phyloP scores from a whole-genome alignment of 805 yeast genomes.

The Tetrapisispora pingtungensis region DNA sequence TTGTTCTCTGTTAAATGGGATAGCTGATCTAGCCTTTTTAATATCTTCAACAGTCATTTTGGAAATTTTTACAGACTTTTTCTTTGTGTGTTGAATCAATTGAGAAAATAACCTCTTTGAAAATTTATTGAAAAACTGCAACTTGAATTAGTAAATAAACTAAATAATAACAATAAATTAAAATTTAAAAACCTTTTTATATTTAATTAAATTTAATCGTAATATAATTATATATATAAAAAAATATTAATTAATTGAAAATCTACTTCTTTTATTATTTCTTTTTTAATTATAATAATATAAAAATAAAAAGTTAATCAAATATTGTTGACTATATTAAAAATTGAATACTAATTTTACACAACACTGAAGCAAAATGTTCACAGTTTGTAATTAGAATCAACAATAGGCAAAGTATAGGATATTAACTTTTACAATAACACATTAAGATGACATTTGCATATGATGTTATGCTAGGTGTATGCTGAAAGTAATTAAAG shows the following conservation, averaged over 20 bases:
- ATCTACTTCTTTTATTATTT: no score
- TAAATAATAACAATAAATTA: not conserved
- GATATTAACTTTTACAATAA: no score
- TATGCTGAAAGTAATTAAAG: no score
- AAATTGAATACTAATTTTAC: not conserved
- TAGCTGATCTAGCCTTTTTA: constrained; percentile 23
- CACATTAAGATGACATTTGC: no score
- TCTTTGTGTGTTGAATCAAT: constrained; percentile 8
- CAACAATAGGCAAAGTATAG: no score
- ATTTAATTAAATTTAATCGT: no score
- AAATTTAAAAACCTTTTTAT: no score
- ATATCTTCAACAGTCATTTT: constrained; percentile 29
- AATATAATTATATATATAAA: not conserved
- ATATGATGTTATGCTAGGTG: no score
- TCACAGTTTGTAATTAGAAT: no score
- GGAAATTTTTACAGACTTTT: constrained; percentile 20
- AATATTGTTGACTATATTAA: not conserved
- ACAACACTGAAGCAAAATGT: no score
- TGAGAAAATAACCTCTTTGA: constrained; percentile 22
- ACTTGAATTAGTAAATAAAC: constrained; percentile 7
- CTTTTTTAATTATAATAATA: no score
- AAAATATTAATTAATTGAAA: not conserved
- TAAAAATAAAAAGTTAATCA: not conserved
- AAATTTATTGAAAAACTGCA: constrained; percentile 15
- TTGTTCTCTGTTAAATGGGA: constrained; percentile 66